Base-by-base conservation (phyloP, 495 filamentous ascomycete genomes). In the Penicillium psychrofluorescens region DNA sequence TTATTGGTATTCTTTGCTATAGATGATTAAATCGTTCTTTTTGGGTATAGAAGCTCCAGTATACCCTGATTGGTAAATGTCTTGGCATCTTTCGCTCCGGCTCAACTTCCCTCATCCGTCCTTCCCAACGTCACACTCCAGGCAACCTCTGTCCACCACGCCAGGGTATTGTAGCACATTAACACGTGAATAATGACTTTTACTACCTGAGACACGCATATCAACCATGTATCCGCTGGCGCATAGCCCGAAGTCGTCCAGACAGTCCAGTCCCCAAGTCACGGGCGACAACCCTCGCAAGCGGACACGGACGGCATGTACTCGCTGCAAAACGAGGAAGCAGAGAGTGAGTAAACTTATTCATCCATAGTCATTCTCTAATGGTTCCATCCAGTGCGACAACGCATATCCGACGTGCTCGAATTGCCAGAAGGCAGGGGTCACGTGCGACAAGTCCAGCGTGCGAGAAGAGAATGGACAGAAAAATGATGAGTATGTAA, bases 251-350 rank as follows among this genome's bases (percentile, higher is more conserved):
- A 45, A 32, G n/a, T 51, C 48, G 12, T 57, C 54, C 14, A 45
- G 56, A 35, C 50, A 57, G 39, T 43, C 50, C 8, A 59, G 50
- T 46, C 50, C 56, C 8, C 38, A 39, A 13, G 59, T 57, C 3
- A 54, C 49, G 41, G 64, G 67, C 34, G 50, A 67, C 41, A 72
- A 72, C 36, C 69, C 74, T 13, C 66, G 71, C 16, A 77, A 77
- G 57, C 66, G 74, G 29, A 70, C 67, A 7, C 59, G 74, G 38
- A 78, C 71, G 8, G 70, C 70, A 9, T 78, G 74, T 46, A 69
- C 72, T 40, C 63, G 73, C 38, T 78, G 73, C 58, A 71, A 76
- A 53, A 68, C 55, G 8, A 53, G 72, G 44, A 78, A 78, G 46
- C 74, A 78, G 49, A 75, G 62, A 58, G 66, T 64, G 36, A 54